phyloP scores from a whole-genome alignment of 371 early-diverging fungal species.

The Saksenaea vasiformis region DNA sequence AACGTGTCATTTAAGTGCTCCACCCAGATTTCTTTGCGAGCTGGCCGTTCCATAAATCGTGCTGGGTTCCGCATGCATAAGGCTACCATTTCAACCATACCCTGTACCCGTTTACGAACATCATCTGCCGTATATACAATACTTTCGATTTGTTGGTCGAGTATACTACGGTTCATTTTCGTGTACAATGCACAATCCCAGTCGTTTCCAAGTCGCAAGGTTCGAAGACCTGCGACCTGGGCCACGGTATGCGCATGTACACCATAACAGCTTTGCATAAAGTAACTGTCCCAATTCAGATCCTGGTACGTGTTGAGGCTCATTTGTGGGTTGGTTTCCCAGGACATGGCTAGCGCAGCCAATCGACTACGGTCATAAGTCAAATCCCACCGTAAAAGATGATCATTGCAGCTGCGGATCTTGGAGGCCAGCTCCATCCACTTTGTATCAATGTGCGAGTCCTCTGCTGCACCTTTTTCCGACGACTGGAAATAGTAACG shows the following conservation, averaged over 20 bases:
- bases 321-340: conserved; percentile 7
- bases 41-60: conserved; percentile 15
- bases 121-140: conserved; percentile 34
- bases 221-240: conserved; percentile 6
- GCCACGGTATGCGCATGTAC: conserved; percentile 1
- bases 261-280: conserved; percentile 25
- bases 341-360: conserved; percentile 1
- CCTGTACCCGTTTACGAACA: conserved; percentile 24
- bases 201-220: conserved; percentile 3
- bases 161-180: conserved; percentile 5
- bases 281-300: conserved; percentile 24
- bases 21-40: conserved; percentile 31
- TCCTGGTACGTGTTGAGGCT: neutral
- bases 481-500: conserved; percentile 27
- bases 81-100: conserved; percentile 25
- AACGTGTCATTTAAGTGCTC: conserved; percentile 28
- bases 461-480: neutral
- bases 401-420: conserved; percentile 11
- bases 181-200: conserved; percentile 27
- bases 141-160: conserved; percentile 25
- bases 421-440: conserved; percentile 35
- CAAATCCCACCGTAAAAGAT: neutral
- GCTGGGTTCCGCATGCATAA: conserved; percentile 18
- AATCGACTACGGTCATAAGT: neutral
- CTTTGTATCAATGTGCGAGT: neutral